These are phyloP conservation scores for Fusarium fracticaudum DNA, from an alignment of 2,329 filamentous ascomycete genomes.

Conservation along the genomic window DNA sequence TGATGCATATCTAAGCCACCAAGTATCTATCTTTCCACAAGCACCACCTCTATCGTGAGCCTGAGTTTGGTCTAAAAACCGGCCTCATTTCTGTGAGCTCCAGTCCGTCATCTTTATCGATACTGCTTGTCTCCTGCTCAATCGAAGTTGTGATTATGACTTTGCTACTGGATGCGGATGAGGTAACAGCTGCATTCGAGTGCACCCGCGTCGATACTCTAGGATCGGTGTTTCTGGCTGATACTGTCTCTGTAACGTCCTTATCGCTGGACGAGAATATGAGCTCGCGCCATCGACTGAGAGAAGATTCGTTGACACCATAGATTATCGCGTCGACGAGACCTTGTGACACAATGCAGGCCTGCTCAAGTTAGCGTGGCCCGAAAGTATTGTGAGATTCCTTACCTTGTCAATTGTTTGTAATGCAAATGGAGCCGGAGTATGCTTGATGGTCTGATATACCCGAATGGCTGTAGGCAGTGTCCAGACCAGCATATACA, in stretches of 20 bases:
- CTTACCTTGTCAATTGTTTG: background rate
- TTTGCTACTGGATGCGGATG: background rate
- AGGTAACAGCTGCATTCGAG: background rate
- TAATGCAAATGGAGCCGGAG: background rate
- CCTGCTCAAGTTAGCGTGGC: background rate
- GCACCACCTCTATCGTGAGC: background rate
- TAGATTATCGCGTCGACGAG: background rate
- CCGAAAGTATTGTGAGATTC: too few relatives aligned
- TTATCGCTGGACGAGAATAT: background rate
- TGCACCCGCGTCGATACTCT: background rate
- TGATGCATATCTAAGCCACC: rapidly evolving
- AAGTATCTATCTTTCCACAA: rapidly evolving
- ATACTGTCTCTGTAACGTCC: background rate
- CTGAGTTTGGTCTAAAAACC: background rate
- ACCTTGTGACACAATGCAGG: background rate
- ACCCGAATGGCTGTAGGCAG: background rate
- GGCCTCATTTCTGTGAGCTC: background rate
- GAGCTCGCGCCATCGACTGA: background rate
- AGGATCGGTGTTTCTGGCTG: background rate
- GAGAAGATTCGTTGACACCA: background rate
- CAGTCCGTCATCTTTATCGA: background rate
- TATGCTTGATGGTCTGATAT: background rate
- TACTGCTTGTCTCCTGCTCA: background rate
- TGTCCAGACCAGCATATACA: background rate
- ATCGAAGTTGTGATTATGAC: background rate